Conservation (phyloP, 23 red algal species). For the Gracilariopsis chorda region DNA sequence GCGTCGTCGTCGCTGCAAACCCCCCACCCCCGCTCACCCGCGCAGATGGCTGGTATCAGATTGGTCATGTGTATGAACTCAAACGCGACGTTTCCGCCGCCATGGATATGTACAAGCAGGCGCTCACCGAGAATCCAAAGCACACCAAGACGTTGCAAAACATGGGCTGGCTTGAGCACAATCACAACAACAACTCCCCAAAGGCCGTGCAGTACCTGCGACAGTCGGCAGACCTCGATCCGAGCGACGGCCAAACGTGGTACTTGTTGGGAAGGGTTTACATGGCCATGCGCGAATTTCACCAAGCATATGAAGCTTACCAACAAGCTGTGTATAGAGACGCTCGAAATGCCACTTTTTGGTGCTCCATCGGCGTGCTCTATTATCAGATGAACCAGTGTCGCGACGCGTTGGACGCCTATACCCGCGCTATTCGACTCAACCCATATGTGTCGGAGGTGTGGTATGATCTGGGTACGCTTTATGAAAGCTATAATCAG, state of each 20-base stretch:
- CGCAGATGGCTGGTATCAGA: conserved; percentile 86
- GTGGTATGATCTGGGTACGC: conserved; percentile 93
- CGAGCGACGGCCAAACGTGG: conserved; percentile 84
- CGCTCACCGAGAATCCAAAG: conserved; percentile 84
- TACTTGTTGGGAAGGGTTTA: conserved; percentile 93
- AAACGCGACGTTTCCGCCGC: conserved; percentile 63
- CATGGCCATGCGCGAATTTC: conserved; percentile 68
- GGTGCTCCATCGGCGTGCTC: conserved; percentile 97
- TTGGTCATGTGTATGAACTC: conserved; percentile 83
- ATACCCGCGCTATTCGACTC: conserved; percentile 85
- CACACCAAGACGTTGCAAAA: conserved; percentile 94
- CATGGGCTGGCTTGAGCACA: conserved; percentile 81
- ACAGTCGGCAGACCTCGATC: conserved; percentile 69
- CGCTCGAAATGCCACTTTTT: conserved; percentile 77
- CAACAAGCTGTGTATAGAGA: conserved; percentile 90
- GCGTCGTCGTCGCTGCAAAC: conserved; percentile 67
- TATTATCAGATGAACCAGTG: conserved; percentile 94
- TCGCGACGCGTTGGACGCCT: conserved; percentile 94
- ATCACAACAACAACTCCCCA: conserved; percentile 46
- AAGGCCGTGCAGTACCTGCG: conserved; percentile 59
- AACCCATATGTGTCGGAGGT: conserved; percentile 89
- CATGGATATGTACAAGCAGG: conserved; percentile 72
- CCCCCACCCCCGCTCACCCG: conserved; percentile 68
- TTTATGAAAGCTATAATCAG: conserved; percentile 93
- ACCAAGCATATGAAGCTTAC: conserved; percentile 91